phyloP scores from a whole-genome alignment of 2,329 filamentous ascomycete genomes.

The Talaromyces sp. region DNA sequence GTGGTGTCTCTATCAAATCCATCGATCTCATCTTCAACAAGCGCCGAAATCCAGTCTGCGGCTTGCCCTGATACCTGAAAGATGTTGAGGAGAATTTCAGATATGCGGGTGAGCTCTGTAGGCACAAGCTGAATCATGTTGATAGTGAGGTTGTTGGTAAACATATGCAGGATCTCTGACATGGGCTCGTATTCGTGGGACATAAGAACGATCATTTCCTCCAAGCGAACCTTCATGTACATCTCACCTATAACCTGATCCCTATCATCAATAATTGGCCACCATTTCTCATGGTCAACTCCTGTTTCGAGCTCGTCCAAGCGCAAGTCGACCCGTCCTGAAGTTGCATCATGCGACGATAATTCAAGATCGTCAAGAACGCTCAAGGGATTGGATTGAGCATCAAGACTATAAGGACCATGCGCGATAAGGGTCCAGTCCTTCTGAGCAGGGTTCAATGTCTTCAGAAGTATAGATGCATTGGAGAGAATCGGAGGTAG shows the following conservation, averaged over 20 bases:
- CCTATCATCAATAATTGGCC: slow-evolving; percentile 72
- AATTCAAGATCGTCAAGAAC: slow-evolving; percentile 47
- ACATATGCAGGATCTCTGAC: slow-evolving; percentile 78
- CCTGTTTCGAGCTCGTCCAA: slow-evolving; percentile 74
- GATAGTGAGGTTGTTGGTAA: slow-evolving; percentile 76
- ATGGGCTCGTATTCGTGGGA: slow-evolving; percentile 79
- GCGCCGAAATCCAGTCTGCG: slow-evolving; percentile 82
- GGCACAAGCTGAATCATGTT: slow-evolving; percentile 79
- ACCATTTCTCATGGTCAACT: slow-evolving; percentile 83
- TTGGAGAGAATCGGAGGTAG: slow-evolving; percentile 48
- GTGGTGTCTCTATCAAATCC: slow-evolving; percentile 79
- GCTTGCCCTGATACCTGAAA: slow-evolving; percentile 87
- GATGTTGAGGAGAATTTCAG: slow-evolving; percentile 86
- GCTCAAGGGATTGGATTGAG: slow-evolving; percentile 39
- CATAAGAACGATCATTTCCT: slow-evolving; percentile 86
- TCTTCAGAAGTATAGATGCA: slow-evolving; percentile 45
- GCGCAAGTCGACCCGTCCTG: slow-evolving; percentile 69
- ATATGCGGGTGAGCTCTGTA: slow-evolving; percentile 71
- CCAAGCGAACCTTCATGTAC: slow-evolving; percentile 75
- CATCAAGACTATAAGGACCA: slow-evolving; percentile 41
- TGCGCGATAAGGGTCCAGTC: slow-evolving; percentile 50
- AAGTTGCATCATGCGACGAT: slow-evolving; percentile 45
- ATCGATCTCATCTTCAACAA: slow-evolving; percentile 97
- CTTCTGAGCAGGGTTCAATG: slow-evolving; percentile 46
- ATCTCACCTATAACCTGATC: slow-evolving; percentile 77